A percentile compares a stretch with the other conserved stretches of the same genome.
phyloP scores from a whole-genome alignment of 352 stramenopile genomes.

The Phytophthora pseudosyringae region DNA sequence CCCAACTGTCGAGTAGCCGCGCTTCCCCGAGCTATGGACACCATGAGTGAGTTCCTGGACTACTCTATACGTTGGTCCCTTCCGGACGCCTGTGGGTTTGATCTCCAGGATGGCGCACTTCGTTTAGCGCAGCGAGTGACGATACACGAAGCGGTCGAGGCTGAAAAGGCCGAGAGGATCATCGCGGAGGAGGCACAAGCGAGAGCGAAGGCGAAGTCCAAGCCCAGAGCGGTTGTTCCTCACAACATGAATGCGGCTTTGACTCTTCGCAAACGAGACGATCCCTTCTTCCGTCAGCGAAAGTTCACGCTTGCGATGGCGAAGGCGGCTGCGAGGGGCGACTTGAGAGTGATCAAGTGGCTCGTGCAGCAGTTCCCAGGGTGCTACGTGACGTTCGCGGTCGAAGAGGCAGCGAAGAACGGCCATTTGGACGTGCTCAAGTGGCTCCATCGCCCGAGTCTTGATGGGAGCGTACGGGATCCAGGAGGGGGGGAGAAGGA shows the following conservation, averaged over 20 bases:
- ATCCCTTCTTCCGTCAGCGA: slow-evolving; percentile 36
- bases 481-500: neutral
- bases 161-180: slow-evolving; percentile 27
- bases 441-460: slow-evolving; percentile 32
- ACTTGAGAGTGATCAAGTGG: slow-evolving; percentile 42
- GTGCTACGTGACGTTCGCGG: slow-evolving; percentile 39
- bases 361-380: slow-evolving; percentile 32
- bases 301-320: slow-evolving; percentile 38
- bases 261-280: slow-evolving; percentile 14
- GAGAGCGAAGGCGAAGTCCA: slow-evolving; percentile 17
- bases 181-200: slow-evolving; percentile 12
- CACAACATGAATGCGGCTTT: slow-evolving; percentile 23
- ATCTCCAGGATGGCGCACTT: slow-evolving; percentile 25
- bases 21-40: slow-evolving; percentile 33
- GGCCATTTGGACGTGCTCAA: slow-evolving; percentile 46
- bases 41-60: slow-evolving; percentile 46
- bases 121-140: slow-evolving; percentile 34
- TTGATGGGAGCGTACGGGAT: slow-evolving; percentile 18
- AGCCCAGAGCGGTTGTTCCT: slow-evolving; percentile 7
- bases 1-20: slow-evolving; percentile 28
- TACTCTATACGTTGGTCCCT: slow-evolving; percentile 39
- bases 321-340: slow-evolving; percentile 33
- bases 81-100: slow-evolving; percentile 32
- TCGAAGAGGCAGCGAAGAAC: slow-evolving; percentile 38
- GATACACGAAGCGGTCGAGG: slow-evolving; percentile 20